Base-by-base conservation (phyloP, 2,329 filamentous ascomycete genomes). In the Pseudogymnoascus sp. region DNA sequence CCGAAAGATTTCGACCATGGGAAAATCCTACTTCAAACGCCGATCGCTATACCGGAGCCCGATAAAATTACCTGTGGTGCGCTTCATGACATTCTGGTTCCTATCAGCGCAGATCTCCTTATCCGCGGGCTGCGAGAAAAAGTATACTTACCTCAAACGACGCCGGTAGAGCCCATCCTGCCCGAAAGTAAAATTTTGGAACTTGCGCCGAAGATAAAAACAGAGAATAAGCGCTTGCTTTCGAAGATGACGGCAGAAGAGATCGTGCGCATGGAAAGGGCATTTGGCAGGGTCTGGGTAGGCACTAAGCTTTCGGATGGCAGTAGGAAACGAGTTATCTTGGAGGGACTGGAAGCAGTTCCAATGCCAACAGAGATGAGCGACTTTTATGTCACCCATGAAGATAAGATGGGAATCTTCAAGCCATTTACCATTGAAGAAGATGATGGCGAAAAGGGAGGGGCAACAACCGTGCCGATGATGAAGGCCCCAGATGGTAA, bases 1-100 rank as follows among this genome's bases (percentile, higher is more conserved):
- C 81, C 85, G 1, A 76, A 78, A 14, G 76, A 81, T 56, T 97
- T 97, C 72, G 95, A 99, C 74, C 84, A 86, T 65, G 95, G 95
- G 29, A 74, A 79, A 2, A 82, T 97, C 8, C 79, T 99, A 33
- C 50, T 56, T 14, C 92, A 96, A 75, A 87, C 85, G 0, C 80
- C 83, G 0, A 64, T 71, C 0, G 85, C 85, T 0, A 78, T 91
- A 33, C 76, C 76, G 21, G 76, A 83, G 29, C 76, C 78, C 0
- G 68, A 74, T 0, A 70, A 70, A 21, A 80, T 77, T 64, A 83
- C 81, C 0, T 77, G 82, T 1, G 70, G 75, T 0, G 70, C 77
- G 10, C 75, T 92, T 4, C 75, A 82, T 1, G 73, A 78, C 3
- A 72, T 82, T 4, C 78, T 95, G 40, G 86, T 86, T 0, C 79